Conservation (phyloP, 306 rosid genomes). For the Aeschynomene evenia region DNA sequence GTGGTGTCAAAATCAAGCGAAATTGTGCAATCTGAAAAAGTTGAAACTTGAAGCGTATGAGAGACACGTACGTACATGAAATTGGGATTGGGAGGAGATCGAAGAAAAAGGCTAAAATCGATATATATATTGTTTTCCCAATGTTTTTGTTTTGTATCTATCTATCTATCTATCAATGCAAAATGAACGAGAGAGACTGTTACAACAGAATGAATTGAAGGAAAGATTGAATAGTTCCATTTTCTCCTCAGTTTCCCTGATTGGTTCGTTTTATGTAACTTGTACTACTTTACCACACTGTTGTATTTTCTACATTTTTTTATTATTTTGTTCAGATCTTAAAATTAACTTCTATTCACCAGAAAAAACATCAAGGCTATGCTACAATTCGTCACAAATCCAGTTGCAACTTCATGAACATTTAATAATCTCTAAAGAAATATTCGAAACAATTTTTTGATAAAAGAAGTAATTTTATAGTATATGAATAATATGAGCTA, state of each 20-base stretch:
- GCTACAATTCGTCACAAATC: too few species aligned
- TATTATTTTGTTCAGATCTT: background rate
- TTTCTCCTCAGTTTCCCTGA: constrained; percentile 33
- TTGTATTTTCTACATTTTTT: background rate
- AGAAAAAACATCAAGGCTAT: too few species aligned
- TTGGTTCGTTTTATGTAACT: constrained; percentile 41
- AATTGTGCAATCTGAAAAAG: constrained; percentile 67
- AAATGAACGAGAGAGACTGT: constrained; percentile 60
- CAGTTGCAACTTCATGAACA: too few species aligned
- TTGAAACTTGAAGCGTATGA: constrained; percentile 30
- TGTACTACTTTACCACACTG: constrained; percentile 20
- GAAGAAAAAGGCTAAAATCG: constrained; percentile 13
- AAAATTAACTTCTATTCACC: too few species aligned
- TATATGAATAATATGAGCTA: too few species aligned
- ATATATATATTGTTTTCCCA: constrained; percentile 34
- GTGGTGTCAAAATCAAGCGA: constrained; percentile 84
- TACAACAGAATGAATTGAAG: constrained; percentile 53
- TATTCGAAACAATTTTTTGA: too few species aligned
- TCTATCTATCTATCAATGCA: constrained; percentile 32
- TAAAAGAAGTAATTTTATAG: too few species aligned
- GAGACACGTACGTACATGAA: constrained; percentile 41
- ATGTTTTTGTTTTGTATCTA: constrained; percentile 29
- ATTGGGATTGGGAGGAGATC: constrained; percentile 32
- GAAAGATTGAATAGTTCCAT: constrained; percentile 52
- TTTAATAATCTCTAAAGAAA: too few species aligned